These are phyloP conservation scores for Kluyveromyces aestuarii DNA, from an alignment of 805 yeast species.

Conservation along the genomic window DNA sequence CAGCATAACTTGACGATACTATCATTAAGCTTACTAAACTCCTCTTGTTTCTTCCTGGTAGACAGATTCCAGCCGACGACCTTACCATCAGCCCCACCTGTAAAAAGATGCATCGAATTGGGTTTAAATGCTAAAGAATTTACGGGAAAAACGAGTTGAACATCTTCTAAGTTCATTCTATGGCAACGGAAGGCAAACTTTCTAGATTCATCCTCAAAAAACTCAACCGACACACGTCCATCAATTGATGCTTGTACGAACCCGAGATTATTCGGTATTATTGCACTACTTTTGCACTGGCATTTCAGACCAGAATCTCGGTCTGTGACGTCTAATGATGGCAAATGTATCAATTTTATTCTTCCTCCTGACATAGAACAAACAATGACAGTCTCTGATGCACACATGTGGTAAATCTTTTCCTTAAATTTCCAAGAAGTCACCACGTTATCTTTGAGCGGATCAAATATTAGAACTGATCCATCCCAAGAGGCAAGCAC, in stretches of 20 bases:
- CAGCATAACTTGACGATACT: slow-evolving; percentile 35
- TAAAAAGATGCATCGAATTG: slow-evolving; percentile 62
- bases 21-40: slow-evolving; percentile 44
- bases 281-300: slow-evolving; percentile 49
- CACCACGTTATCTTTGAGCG: slow-evolving; percentile 17
- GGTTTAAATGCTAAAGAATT: slow-evolving; percentile 76
- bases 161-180: slow-evolving; percentile 37
- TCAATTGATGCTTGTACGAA: slow-evolving; percentile 69
- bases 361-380: slow-evolving; percentile 46
- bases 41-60: slow-evolving; percentile 67
- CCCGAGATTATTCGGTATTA: slow-evolving; percentile 48
- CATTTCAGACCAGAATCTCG: slow-evolving; percentile 58
- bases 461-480: slow-evolving; percentile 39
- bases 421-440: slow-evolving; percentile 6
- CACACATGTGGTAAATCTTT: slow-evolving; percentile 49
- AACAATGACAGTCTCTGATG: slow-evolving; percentile 36
- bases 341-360: slow-evolving; percentile 49
- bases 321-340: slow-evolving; percentile 37
- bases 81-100: slow-evolving; percentile 89
- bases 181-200: slow-evolving; percentile 82
- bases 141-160: slow-evolving; percentile 63
- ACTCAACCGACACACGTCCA: slow-evolving; percentile 73
- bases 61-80: slow-evolving; percentile 87
- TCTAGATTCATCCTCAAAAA: slow-evolving; percentile 40
- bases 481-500: slow-evolving; percentile 60